Conservation (phyloP, 495 filamentous ascomycete species). For the Aspergillus heteromorphus region DNA sequence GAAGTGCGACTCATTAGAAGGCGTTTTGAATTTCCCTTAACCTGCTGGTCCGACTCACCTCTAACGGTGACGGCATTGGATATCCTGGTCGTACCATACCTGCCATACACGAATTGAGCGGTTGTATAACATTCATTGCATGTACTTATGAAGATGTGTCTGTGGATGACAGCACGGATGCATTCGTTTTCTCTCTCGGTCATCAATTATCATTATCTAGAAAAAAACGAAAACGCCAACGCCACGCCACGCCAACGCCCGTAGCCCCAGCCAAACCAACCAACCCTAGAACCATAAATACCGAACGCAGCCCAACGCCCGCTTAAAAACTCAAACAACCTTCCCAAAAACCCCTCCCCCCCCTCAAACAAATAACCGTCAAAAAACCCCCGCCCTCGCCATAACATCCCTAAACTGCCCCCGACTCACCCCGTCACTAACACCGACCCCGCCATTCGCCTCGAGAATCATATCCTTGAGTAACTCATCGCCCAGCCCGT, state of each 20-base stretch:
- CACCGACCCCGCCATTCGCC: slow-evolving; percentile 74
- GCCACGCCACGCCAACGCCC: too few species aligned
- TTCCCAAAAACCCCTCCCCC: too few species aligned
- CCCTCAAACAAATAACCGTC: slow-evolving; percentile 30
- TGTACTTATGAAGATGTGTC: background rate
- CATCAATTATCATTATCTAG: too few species aligned
- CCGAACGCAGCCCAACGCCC: slow-evolving; percentile 1
- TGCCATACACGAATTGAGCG: background rate
- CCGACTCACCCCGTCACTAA: slow-evolving; percentile 64
- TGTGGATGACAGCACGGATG: too few species aligned
- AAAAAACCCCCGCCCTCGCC: slow-evolving; percentile 76
- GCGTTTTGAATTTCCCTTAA: slow-evolving; percentile 6
- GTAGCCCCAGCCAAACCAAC: background rate
- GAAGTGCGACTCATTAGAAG: slow-evolving; percentile 8
- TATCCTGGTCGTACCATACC: too few species aligned
- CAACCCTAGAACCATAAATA: background rate
- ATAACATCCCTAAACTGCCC: slow-evolving; percentile 84
- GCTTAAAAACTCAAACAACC: background rate
- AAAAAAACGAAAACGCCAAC: too few species aligned
- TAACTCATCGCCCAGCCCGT: slow-evolving; percentile 66
- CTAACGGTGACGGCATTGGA: background rate
- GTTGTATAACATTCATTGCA: background rate
- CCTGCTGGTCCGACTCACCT: background rate
- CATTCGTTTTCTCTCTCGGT: too few species aligned
- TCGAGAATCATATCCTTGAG: slow-evolving; percentile 90